These are phyloP conservation scores for Escallonia herrerae DNA, from an alignment of 129 eudicot genomes.

Conservation along the genomic window DNA sequence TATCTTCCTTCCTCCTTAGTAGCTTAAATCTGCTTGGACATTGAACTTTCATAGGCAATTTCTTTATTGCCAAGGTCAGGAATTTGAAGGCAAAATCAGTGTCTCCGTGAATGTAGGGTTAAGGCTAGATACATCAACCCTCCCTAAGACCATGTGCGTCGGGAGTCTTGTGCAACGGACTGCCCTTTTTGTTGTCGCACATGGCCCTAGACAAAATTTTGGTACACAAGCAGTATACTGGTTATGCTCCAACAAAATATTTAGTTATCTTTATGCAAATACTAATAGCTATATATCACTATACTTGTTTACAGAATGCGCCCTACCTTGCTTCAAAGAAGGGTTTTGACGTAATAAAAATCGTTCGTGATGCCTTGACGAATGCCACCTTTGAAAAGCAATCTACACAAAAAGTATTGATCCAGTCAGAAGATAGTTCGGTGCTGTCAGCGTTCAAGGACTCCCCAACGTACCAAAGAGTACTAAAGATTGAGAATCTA, in stretches of 20 bases:
- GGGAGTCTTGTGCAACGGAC: no score
- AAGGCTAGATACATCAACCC: no score
- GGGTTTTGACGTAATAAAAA: conserved; percentile 52
- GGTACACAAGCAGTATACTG: no score
- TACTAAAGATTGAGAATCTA: conserved; percentile 30
- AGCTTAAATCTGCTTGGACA: not conserved
- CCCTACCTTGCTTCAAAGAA: conserved; percentile 69
- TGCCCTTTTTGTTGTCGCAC: no score
- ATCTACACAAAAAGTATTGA: conserved; percentile 49
- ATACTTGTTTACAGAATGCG: conserved; percentile 41
- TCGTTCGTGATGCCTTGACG: conserved; percentile 38
- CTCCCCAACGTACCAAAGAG: conserved; percentile 43
- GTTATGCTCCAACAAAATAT: no score
- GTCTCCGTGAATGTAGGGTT: no score
- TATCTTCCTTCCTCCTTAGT: not conserved
- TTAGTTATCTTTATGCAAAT: no score
- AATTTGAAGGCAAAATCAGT: no score
- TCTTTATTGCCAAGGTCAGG: no score
- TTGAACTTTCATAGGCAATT: no score
- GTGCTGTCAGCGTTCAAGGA: conserved; percentile 59
- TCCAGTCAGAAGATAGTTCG: conserved; percentile 74
- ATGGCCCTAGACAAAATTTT: no score
- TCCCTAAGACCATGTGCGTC: no score
- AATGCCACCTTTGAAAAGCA: conserved; percentile 61
- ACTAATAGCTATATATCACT: not conserved